Conservation (phyloP, 495 filamentous ascomycete species). For the Thermochaetoides thermophila region DNA sequence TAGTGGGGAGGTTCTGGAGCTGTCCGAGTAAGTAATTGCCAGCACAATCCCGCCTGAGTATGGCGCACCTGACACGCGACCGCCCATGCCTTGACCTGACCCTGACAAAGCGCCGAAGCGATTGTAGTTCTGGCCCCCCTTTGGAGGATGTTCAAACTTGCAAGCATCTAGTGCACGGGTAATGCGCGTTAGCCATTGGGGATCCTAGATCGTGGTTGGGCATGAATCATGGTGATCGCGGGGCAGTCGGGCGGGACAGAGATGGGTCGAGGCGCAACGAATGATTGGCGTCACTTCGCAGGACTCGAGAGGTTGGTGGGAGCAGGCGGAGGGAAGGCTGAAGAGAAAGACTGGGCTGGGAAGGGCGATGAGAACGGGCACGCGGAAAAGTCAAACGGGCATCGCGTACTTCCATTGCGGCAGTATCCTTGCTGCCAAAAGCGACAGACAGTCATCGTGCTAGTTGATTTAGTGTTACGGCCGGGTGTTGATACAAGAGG, state of each 20-base stretch:
- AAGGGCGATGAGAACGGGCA: neutral
- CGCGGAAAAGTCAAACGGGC: conserved; percentile 1
- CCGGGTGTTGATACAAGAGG: neutral
- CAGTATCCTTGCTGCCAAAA: conserved; percentile 63
- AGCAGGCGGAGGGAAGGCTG: neutral
- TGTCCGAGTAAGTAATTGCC: neutral
- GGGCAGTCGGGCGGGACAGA: too few species aligned
- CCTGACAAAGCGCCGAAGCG: conserved; percentile 22
- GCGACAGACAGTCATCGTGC: conserved; percentile 46
- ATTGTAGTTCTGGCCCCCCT: conserved; percentile 16
- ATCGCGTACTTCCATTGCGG: conserved; percentile 44
- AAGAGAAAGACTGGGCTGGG: neutral
- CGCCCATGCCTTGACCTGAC: conserved; percentile 1
- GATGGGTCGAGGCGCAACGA: neutral
- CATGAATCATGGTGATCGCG: too few species aligned
- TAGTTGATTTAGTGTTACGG: too few species aligned
- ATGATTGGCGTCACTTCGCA: neutral
- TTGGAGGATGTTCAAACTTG: conserved; percentile 30
- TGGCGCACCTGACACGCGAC: neutral
- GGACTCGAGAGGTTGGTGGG: neutral
- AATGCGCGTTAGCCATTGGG: too few species aligned
- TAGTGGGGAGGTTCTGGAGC: conserved; percentile 13
- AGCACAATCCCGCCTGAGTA: neutral
- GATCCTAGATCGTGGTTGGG: too few species aligned
- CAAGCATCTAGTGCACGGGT: too few species aligned